Base-by-base conservation (phyloP, 208 protist species). In the Acanthamoeba quina region DNA sequence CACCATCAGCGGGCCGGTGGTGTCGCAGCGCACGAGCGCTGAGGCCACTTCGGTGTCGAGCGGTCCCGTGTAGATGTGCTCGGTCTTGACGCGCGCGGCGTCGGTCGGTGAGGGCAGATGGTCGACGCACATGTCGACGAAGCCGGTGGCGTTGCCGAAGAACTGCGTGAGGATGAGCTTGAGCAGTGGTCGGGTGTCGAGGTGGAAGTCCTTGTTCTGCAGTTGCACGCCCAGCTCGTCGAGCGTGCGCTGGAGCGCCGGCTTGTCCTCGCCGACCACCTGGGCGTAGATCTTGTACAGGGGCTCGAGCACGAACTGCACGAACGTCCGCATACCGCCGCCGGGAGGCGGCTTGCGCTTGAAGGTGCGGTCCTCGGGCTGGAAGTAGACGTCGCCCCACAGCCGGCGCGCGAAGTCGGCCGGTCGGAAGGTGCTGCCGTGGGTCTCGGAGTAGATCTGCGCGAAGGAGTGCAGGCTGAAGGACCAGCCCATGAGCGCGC, bases 301-400 rank as follows among this genome's bases (percentile, higher is more conserved):
- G 0, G 99, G 99, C 94, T 99, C 98, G 5, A 99, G 96, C 66
- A 99, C 97, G 90, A 99, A 99, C 44, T 98, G 95, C 24, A 99
- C 98, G 97, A 99, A 99, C n/a, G 99, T 98, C 60, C 98, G 91
- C 17, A 5, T 29, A 19, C 34, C 34, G 21, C 89, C 90, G 44
- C 68, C 29, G 21, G 10, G 29, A 21, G 58, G 52, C 7, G 74
- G 74, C 41, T 96, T 96, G n/a, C 90, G 72, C 47, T 26, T 13
- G 94, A 98, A 98, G 29, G n/a, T 83, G 29, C 96, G 90, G 17
- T 70, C 94, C 9, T 88, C 64, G 3, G 41, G 19, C 70, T 99
- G 94, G 95, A 98, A 99, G 62, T 98, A 99, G 19, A 99, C 89
- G 92, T 99, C 98, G 47, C 99, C 99, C 99, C 99, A 99, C 72